These are phyloP conservation scores for Turritis glabra DNA, from an alignment of 345 rosid species.

Conservation along the genomic window DNA sequence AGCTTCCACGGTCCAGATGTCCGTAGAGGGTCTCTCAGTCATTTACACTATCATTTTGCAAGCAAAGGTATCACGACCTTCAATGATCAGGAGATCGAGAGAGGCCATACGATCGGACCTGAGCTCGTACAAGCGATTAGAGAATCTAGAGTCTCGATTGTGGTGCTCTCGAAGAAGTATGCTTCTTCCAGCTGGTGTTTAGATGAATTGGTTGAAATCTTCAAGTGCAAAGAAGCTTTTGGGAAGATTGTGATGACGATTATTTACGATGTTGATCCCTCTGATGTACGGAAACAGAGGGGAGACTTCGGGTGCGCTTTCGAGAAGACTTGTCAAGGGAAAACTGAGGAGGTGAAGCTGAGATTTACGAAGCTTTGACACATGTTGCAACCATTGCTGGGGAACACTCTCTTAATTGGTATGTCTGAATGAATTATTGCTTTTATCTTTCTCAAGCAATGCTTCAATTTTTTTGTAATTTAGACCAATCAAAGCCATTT, in stretches of 20 bases:
- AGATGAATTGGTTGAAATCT: neutral
- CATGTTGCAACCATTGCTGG: neutral
- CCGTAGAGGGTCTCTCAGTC: neutral
- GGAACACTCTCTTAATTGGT: neutral
- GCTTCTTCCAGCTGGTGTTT: neutral
- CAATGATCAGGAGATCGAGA: neutral
- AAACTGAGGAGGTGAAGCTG: neutral
- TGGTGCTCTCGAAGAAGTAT: neutral
- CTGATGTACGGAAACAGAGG: neutral
- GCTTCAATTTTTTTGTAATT: neutral
- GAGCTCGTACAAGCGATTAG: neutral
- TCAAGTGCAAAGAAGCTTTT: neutral
- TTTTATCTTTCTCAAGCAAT: neutral
- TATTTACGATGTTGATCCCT: neutral
- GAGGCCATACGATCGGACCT: neutral
- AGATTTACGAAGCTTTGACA: neutral
- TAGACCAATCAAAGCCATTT: neutral
- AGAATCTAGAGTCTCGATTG: neutral
- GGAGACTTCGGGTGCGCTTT: neutral
- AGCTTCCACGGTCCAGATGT: conserved; percentile 20
- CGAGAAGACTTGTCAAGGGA: neutral
- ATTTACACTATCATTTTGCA: neutral
- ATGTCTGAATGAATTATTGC: neutral
- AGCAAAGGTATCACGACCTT: neutral
- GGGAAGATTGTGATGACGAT: neutral